Conservation (phyloP, 306 rosid species). For the Vigna unguiculata region DNA sequence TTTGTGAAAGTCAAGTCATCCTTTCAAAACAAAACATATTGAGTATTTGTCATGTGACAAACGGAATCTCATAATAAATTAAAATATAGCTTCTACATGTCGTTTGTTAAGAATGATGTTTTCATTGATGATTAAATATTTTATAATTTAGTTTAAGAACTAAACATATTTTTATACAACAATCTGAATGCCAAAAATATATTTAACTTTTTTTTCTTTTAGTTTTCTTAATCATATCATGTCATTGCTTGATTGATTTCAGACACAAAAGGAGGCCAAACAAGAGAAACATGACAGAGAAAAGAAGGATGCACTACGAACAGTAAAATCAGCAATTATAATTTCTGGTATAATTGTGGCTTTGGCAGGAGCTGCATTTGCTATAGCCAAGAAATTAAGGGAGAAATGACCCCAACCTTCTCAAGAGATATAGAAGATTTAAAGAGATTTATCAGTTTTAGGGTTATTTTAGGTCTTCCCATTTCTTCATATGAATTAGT, state of each 20-base stretch:
- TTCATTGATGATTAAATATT: too few species aligned
- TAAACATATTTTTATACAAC: too few species aligned
- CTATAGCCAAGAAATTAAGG: conserved; percentile 63
- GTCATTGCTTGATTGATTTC: conserved; percentile 6
- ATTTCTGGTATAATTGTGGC: conserved; percentile 66
- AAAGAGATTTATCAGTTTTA: conserved; percentile 25
- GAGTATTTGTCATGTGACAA: too few species aligned
- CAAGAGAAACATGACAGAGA: conserved; percentile 44
- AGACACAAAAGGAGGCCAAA: conserved; percentile 54
- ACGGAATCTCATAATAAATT: too few species aligned
- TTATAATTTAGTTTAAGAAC: too few species aligned
- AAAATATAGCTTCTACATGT: too few species aligned
- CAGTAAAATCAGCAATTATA: conserved; percentile 62
- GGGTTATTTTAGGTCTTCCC: conserved; percentile 14
- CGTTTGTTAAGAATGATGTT: too few species aligned
- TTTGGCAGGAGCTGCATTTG: conserved; percentile 60
- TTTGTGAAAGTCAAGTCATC: too few species aligned
- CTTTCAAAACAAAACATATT: too few species aligned
- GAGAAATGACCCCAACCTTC: conserved; percentile 54
- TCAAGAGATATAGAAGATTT: conserved; percentile 32
- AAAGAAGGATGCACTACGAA: conserved; percentile 49
- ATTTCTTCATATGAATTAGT: conserved; percentile 1
- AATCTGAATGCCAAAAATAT: too few species aligned
- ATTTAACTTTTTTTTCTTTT: too few species aligned
- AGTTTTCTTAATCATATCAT: not conserved